Percentiles rank a stretch among this genome's conserved stretches.
Evolutionary conservation across 495 filamentous ascomycete genomes (phyloP).

Genomic region (Penicillium desertorum): DNA sequence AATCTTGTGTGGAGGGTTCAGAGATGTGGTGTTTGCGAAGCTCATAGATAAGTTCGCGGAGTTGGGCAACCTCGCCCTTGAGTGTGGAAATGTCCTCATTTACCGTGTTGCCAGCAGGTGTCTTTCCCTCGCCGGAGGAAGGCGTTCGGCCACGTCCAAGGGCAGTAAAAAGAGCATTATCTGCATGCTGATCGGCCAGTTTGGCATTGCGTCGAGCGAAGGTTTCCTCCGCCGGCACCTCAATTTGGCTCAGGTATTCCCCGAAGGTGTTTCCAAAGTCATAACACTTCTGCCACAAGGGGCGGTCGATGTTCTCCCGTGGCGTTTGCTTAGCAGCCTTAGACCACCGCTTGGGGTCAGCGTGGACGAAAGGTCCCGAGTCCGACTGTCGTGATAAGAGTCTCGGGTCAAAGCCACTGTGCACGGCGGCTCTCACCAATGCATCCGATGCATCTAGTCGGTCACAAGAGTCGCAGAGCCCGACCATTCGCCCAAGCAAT

Average conservation of each 20-base stretch:
- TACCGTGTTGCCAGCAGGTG: constrained; percentile 1
- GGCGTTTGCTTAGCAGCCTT: constrained; percentile 23
- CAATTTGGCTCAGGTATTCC: constrained; percentile 27
- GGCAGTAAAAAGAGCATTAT: constrained; percentile 28
- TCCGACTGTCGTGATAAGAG: constrained; percentile 31
- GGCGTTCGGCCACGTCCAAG: constrained; percentile 13
- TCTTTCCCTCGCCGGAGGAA: constrained; percentile 1
- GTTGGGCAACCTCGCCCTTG: constrained; percentile 35
- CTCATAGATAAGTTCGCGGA: constrained; percentile 38
- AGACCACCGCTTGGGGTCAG: constrained; percentile 29
- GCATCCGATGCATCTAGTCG: constrained; percentile 31
- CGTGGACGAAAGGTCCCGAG: constrained; percentile 28
- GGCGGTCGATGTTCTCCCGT: constrained; percentile 19
- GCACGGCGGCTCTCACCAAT: constrained; percentile 40
- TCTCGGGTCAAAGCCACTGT: constrained; percentile 38
- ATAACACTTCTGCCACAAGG: constrained; percentile 39
- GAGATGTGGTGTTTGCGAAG: constrained; percentile 28
- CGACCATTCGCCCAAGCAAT: constrained; percentile 41
- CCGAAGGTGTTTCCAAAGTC: constrained; percentile 33
- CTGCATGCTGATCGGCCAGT: constrained; percentile 28
- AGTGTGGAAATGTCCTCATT: constrained; percentile 32
- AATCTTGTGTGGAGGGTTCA: constrained; percentile 17
- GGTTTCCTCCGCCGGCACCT: constrained; percentile 18
- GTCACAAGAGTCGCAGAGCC: constrained; percentile 40
- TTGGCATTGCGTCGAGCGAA: constrained; percentile 22